Conservation (phyloP, 2,329 filamentous ascomycete species). For the Zasmidium citrigriseum region DNA sequence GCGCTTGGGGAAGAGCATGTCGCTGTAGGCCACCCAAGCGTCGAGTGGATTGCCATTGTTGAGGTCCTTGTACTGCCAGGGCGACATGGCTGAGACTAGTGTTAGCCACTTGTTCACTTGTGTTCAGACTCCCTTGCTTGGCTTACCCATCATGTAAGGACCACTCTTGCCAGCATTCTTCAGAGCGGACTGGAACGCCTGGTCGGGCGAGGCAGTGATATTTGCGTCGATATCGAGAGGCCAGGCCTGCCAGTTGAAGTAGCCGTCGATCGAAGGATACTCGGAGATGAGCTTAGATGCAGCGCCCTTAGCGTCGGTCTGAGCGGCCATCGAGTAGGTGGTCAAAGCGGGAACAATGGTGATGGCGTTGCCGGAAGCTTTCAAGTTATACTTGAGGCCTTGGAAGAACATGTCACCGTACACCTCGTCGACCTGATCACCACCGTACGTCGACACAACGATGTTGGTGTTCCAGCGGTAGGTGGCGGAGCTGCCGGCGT, state of each 20-base stretch:
- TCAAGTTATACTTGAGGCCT: conserved; percentile 35
- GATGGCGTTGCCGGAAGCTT: conserved; percentile 32
- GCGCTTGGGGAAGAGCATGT: conserved; percentile 39
- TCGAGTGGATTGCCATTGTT: conserved; percentile 37
- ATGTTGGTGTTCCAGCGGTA: conserved; percentile 41
- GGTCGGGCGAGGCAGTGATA: conserved; percentile 34
- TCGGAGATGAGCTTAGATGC: conserved; percentile 33
- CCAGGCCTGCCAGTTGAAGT: conserved; percentile 44
- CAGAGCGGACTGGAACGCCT: conserved; percentile 37
- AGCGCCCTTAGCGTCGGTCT: conserved; percentile 25
- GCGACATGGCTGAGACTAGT: conserved; percentile 36
- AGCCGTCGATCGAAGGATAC: conserved; percentile 39
- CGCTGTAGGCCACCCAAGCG: conserved; percentile 40
- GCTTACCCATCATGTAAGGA: conserved; percentile 42
- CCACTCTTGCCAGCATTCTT: conserved; percentile 36
- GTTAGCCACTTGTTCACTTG: conserved; percentile 28
- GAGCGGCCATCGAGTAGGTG: conserved; percentile 34
- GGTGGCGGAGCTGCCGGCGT: conserved; percentile 34
- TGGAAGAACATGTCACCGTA: conserved; percentile 41
- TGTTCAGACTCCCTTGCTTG: conserved; percentile 18
- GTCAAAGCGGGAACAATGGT: conserved; percentile 38
- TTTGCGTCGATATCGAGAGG: conserved; percentile 35
- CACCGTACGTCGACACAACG: conserved; percentile 39
- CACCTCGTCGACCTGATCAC: conserved; percentile 29
- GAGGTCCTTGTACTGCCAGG: conserved; percentile 44